Conservation (phyloP, 352 stramenopile species). For the Phytopythium boreale region DNA sequence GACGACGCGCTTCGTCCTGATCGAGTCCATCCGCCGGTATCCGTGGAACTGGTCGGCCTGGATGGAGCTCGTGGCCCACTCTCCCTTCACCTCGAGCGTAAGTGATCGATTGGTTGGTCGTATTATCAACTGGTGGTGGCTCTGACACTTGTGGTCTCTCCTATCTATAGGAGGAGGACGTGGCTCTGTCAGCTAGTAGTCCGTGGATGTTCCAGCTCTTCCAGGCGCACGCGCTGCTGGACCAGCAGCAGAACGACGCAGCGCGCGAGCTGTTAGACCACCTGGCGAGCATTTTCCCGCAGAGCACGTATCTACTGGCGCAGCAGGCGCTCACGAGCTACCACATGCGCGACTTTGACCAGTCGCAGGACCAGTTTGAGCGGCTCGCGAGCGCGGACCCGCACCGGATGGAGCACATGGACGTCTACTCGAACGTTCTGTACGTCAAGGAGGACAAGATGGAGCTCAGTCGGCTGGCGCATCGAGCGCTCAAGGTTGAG, state of each 20-base stretch:
- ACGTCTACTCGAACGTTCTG: constrained; percentile 85
- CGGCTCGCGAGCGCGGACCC: constrained; percentile 56
- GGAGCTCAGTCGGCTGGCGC: constrained; percentile 87
- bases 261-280: constrained; percentile 51
- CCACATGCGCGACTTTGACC: constrained; percentile 81
- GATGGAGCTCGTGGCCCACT: constrained; percentile 90
- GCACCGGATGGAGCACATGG: constrained; percentile 77
- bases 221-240: constrained; percentile 72
- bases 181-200: constrained; percentile 39
- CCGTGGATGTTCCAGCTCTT: constrained; percentile 86
- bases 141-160: constrained; percentile 10
- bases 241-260: constrained; percentile 76
- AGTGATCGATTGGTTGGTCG: background rate
- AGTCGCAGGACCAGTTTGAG: constrained; percentile 75
- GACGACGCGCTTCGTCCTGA: constrained; percentile 60
- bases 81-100: constrained; percentile 52
- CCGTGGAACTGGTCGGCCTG: constrained; percentile 97
- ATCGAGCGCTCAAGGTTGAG: constrained; percentile 91
- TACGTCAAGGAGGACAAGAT: constrained; percentile 87
- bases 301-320: constrained; percentile 68
- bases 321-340: constrained; percentile 80
- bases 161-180: constrained; percentile 49
- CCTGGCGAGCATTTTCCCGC: constrained; percentile 53
- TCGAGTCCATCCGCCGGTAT: constrained; percentile 68
- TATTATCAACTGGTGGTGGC: too few relatives aligned